Conservation (phyloP, 2,329 filamentous ascomycete genomes). For the Cercospora sp. region DNA sequence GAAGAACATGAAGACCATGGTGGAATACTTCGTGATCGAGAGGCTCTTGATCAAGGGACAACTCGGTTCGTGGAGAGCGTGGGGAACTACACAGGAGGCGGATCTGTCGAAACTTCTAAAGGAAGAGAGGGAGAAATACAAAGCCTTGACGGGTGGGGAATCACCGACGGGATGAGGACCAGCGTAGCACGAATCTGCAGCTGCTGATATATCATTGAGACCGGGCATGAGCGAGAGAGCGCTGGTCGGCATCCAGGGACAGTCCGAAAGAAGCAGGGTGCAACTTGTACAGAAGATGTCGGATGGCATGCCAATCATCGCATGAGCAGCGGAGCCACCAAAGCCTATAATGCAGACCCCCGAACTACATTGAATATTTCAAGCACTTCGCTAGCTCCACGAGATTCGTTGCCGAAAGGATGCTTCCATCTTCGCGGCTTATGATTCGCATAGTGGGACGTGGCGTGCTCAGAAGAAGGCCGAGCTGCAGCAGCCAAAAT, state of each 20-base stretch:
- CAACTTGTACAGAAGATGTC: neutral
- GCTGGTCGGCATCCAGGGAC: neutral
- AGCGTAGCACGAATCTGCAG: neutral
- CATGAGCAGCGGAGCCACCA: neutral
- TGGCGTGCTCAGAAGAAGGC: neutral
- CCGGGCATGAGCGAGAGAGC: neutral
- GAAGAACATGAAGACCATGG: constrained; percentile 42
- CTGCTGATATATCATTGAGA: neutral
- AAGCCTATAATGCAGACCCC: neutral
- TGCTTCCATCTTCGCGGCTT: neutral
- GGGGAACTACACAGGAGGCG: constrained; percentile 51
- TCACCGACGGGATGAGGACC: neutral
- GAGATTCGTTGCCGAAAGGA: neutral
- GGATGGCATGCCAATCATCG: neutral
- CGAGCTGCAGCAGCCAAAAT: neutral
- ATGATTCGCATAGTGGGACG: neutral
- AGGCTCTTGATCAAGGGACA: constrained; percentile 44
- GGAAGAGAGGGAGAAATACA: constrained; percentile 20
- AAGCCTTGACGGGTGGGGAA: constrained; percentile 13
- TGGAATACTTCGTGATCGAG: constrained; percentile 55
- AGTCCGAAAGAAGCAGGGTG: neutral
- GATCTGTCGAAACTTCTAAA: constrained; percentile 42
- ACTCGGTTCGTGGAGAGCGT: constrained; percentile 51
- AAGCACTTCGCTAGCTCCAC: neutral
- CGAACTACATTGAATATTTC: neutral